These are phyloP conservation scores for Globisporangium echinulatum DNA, from an alignment of 352 stramenopile genomes.

Conservation along the genomic window DNA sequence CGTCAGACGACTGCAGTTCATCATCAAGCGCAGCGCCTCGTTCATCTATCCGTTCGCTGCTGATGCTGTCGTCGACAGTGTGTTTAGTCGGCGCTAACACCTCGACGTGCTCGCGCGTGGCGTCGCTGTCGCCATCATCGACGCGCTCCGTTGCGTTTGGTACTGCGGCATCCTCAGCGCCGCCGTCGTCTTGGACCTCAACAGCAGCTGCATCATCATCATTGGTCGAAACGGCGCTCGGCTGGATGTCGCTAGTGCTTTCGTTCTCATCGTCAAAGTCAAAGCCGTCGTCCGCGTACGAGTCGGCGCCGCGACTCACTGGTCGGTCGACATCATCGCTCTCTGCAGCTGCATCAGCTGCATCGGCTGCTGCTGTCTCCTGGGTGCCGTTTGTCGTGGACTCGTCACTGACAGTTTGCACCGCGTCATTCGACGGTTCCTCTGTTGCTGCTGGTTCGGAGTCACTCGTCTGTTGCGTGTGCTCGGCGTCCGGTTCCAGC, in stretches of 20 bases:
- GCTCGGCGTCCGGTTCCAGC: too few relatives aligned
- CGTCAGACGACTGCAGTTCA: too few relatives aligned
- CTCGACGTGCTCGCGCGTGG: too few relatives aligned
- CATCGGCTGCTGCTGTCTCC: background rate
- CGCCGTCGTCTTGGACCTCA: background rate
- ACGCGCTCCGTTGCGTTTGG: background rate
- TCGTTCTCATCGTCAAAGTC: constrained; percentile 7
- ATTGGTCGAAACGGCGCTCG: too few relatives aligned
- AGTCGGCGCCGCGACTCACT: constrained; percentile 6
- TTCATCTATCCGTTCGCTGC: too few relatives aligned
- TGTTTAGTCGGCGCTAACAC: too few relatives aligned
- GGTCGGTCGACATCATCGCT: constrained; percentile 6
- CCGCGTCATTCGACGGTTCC: background rate
- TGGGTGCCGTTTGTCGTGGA: background rate
- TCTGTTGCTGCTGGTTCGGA: background rate
- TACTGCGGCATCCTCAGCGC: background rate
- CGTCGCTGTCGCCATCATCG: background rate
- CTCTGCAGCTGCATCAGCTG: background rate
- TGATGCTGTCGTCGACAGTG: too few relatives aligned
- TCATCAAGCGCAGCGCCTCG: too few relatives aligned
- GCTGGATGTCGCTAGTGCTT: background rate
- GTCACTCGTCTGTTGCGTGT: background rate
- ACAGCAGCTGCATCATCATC: too few relatives aligned
- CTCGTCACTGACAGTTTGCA: background rate
- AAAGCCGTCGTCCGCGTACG: constrained; percentile 13